Conservation (phyloP, 1,139 yeast genomes). For the Yamadazyma songkhlaensis region DNA sequence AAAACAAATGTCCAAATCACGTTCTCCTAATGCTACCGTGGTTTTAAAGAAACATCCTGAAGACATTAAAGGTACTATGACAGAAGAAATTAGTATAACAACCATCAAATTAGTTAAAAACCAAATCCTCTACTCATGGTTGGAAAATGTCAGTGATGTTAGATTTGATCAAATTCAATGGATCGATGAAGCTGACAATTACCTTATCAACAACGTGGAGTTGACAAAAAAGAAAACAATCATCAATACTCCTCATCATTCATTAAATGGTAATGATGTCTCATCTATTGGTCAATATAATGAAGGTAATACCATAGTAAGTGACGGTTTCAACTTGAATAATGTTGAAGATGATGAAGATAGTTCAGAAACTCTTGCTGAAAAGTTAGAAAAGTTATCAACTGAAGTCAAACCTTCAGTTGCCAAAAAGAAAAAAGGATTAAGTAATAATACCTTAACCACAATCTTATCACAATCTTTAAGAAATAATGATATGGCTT, state of each 20-base stretch:
- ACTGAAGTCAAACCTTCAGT: constrained; percentile 26
- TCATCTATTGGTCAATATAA: constrained; percentile 70
- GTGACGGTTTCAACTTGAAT: constrained; percentile 62
- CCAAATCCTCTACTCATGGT: constrained; percentile 57
- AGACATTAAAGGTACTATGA: constrained; percentile 31
- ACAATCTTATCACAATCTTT: constrained; percentile 69
- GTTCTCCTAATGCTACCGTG: constrained; percentile 44
- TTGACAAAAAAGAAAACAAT: constrained; percentile 41
- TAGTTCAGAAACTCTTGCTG: constrained; percentile 53
- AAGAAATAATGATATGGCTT: constrained; percentile 66
- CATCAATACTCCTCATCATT: constrained; percentile 35
- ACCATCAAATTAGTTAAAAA: constrained; percentile 38
- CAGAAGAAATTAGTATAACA: constrained; percentile 39
- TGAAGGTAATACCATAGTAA: constrained; percentile 65
- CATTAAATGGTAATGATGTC: constrained; percentile 59
- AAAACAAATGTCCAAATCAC: constrained; percentile 43
- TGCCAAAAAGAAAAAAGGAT: constrained; percentile 24
- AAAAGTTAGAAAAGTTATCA: constrained; percentile 48
- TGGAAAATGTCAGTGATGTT: constrained; percentile 67
- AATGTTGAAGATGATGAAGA: constrained; percentile 50
- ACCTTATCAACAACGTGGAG: constrained; percentile 23
- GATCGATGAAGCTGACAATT: constrained; percentile 33
- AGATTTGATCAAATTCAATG: constrained; percentile 61
- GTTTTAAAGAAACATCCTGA: constrained; percentile 42
- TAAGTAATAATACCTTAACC: constrained; percentile 49